phyloP scores from a whole-genome alignment of 192 early-diverging fungal genomes.

The Backusella liffmaniae region DNA sequence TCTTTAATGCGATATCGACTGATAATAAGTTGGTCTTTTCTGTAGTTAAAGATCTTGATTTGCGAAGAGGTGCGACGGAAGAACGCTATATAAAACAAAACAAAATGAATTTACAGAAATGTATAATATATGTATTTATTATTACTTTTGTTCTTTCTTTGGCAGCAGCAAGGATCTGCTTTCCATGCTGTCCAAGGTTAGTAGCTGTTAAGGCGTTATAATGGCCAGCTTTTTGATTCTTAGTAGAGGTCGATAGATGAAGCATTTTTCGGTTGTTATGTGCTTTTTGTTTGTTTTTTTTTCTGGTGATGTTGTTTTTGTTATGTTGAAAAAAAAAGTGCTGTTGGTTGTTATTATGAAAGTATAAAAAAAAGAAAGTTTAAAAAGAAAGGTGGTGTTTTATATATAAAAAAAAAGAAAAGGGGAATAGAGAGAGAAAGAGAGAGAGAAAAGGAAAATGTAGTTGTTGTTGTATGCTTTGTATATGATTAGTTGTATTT shows the following conservation, averaged over 20 bases:
- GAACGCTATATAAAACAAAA: not conserved
- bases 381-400: not conserved
- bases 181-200: conserved; percentile 30
- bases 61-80: conserved; percentile 8
- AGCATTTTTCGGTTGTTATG: not conserved
- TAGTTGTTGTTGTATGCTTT: not conserved
- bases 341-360: not conserved
- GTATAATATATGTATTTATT: not conserved
- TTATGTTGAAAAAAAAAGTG: not conserved
- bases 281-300: not conserved
- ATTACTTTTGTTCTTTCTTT: conserved; percentile 11
- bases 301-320: not conserved
- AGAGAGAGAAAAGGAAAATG: conserved; percentile 1
- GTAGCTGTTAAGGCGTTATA: conserved; percentile 11
- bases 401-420: not conserved
- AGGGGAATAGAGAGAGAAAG: not conserved
- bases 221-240: not conserved
- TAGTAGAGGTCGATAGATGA: conserved; percentile 3
- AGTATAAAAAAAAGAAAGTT: not conserved
- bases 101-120: not conserved
- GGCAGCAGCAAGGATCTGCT: conserved; percentile 8
- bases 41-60: conserved; percentile 32
- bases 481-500: not conserved
- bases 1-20: conserved; percentile 27
- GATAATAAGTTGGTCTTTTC: not conserved